Conservation (phyloP, 139 green algal species). For the Chlamydomonas incerta region DNA sequence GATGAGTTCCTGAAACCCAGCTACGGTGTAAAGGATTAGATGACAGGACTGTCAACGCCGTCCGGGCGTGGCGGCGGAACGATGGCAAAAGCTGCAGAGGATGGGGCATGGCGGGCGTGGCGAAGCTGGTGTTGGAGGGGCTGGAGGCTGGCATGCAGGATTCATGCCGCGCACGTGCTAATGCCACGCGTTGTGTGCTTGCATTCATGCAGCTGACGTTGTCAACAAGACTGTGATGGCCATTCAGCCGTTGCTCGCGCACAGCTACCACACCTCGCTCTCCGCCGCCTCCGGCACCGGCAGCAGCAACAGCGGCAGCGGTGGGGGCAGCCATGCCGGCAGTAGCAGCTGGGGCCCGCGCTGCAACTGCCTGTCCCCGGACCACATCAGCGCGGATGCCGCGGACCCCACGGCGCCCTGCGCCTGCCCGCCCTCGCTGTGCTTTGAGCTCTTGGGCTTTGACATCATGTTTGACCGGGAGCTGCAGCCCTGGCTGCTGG, state of each 20-base stretch:
- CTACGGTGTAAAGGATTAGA: no score
- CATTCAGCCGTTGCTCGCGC: slow-evolving; percentile 57
- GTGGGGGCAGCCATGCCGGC: no score
- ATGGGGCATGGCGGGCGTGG: no score
- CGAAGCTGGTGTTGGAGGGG: neutral
- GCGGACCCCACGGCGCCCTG: slow-evolving; percentile 12
- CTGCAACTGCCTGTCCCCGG: slow-evolving; percentile 13
- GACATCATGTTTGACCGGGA: slow-evolving; percentile 77
- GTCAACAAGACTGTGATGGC: slow-evolving; percentile 49
- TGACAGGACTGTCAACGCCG: no score
- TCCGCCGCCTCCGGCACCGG: neutral
- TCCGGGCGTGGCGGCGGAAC: no score
- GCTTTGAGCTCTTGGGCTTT: slow-evolving; percentile 81
- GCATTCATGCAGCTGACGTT: slow-evolving; percentile 26
- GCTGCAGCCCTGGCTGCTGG: slow-evolving; percentile 80
- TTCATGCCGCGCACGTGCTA: neutral
- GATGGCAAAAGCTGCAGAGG: no score
- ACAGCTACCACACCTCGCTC: slow-evolving; percentile 60
- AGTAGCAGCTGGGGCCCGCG: no score
- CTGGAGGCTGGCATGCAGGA: no score
- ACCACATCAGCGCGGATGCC: slow-evolving; percentile 12
- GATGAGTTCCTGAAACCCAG: no score
- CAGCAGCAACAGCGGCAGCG: no score
- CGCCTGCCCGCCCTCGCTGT: slow-evolving; percentile 56
- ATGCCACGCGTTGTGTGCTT: neutral